Percentiles rank a stretch among this genome's conserved stretches.
Conservation (phyloP, 1,284 basidiomycete species). For the Hortiboletus rubellus region DNA sequence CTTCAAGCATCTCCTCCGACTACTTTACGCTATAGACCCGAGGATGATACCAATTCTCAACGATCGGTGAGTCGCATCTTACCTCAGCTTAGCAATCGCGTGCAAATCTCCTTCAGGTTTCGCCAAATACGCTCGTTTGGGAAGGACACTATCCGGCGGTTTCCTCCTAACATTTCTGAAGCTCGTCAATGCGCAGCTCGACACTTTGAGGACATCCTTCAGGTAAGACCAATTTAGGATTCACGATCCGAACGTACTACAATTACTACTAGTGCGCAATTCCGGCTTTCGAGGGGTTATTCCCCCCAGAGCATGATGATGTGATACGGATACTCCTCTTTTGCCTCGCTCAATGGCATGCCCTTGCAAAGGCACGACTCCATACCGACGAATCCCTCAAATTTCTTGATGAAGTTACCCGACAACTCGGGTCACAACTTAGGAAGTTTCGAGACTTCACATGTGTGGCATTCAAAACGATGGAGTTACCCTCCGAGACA, state of each 20-base stretch:
- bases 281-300: slow-evolving; percentile 26
- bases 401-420: neutral
- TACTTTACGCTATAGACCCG: slow-evolving; percentile 3
- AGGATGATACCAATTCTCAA: neutral
- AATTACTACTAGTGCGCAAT: slow-evolving; percentile 24
- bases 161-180: neutral
- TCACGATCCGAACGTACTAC: too few relatives aligned
- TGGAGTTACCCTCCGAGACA: slow-evolving; percentile 12
- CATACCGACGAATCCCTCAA: slow-evolving; percentile 17
- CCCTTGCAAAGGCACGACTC: slow-evolving; percentile 24
- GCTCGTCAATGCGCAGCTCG: neutral
- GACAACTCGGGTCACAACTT: neutral
- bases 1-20: slow-evolving; percentile 7
- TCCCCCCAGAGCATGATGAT: slow-evolving; percentile 19
- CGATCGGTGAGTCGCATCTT: neutral
- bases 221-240: slow-evolving; percentile 2
- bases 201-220: slow-evolving; percentile 13
- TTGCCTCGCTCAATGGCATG: slow-evolving; percentile 23
- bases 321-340: slow-evolving; percentile 16
- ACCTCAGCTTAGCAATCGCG: neutral
- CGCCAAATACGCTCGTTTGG: slow-evolving; percentile 1
- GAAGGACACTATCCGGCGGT: neutral
- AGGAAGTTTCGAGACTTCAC: slow-evolving; percentile 9
- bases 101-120: neutral
- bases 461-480: neutral